Base-by-base conservation (phyloP, 2,329 filamentous ascomycete genomes). In the Diaporthe sp. region DNA sequence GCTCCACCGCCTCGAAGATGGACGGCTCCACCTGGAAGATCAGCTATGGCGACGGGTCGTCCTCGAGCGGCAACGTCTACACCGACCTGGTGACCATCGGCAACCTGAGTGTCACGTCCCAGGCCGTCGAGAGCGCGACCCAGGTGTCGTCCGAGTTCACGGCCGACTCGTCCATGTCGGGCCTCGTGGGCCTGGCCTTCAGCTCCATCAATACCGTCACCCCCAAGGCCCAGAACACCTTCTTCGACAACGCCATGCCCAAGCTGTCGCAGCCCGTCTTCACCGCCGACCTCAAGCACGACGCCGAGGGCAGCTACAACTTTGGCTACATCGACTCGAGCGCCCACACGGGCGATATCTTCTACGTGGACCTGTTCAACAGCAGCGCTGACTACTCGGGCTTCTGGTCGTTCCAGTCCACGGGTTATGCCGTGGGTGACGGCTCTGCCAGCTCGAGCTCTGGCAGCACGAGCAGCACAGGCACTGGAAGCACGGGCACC, bases 351-450 rank as follows among this genome's bases (percentile, higher is more conserved):
- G 84, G 84, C 17, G 75, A 76, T 8, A 81, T 85, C 77, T 79
- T 80, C 53, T 85, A 83, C 77, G 80, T 82, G 47, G 71, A 78
- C 13, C 78, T 85, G 39, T 80, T 84, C 75, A 82, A 75, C 72
- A 47, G 34, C 51, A 76, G 51, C 70, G 7, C 39, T 9, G 5
- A 39, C 10, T 80, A 80, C 25, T 71, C 82, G 4, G 83, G 84
- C 12, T 85, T 83, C 81, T 86, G 85, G 84, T 79, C 82, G 63
- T 85, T 85, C 75, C 80, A 80, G 25, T 82, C 83, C 39, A 78
- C 81, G 13, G 78, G 76, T 2, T 85, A 83, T 71, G 77, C 81
- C 39, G 76, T 85, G 63, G 80, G 82, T 72, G 77, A 78, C 44
- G 81, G 79, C 25, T 75, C 74, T 57, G 72, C 61, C 3, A 71